A percentile compares a stretch with the other conserved stretches of the same genome.
Conservation (phyloP, 108 stramenopile genomes). For the Nitzschia putrida region DNA sequence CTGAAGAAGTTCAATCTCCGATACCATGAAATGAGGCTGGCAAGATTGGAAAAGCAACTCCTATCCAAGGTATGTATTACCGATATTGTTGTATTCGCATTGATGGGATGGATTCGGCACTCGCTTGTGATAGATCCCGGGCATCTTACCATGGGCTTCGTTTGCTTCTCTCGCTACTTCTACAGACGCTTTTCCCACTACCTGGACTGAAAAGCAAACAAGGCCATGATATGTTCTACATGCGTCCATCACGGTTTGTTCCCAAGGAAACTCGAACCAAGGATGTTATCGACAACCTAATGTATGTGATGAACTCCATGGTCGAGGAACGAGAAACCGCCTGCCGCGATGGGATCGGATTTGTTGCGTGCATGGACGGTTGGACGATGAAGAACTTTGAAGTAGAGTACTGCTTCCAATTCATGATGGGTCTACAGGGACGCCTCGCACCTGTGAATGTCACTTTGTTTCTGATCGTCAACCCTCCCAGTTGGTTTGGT, state of each 20-base stretch:
- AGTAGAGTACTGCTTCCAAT: constrained; percentile 44
- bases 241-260: constrained; percentile 52
- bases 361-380: constrained; percentile 53
- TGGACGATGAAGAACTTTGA: constrained; percentile 55
- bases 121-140: neutral
- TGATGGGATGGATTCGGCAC: neutral
- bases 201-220: constrained; percentile 45
- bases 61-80: constrained; percentile 14
- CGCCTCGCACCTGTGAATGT: constrained; percentile 39
- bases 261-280: constrained; percentile 37
- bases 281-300: constrained; percentile 52
- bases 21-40: constrained; percentile 3
- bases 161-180: neutral
- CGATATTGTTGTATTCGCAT: neutral
- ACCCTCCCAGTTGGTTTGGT: constrained; percentile 56
- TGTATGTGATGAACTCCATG: constrained; percentile 39
- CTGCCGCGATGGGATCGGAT: constrained; percentile 49
- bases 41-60: constrained; percentile 23
- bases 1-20: constrained; percentile 38
- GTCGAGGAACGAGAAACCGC: constrained; percentile 35
- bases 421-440: constrained; percentile 54
- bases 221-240: constrained; percentile 53
- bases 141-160: neutral
- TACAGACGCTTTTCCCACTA: constrained; percentile 49
- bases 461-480: constrained; percentile 50